These are phyloP conservation scores for Fusarium proliferatum DNA, from an alignment of 2,329 filamentous ascomycete genomes.

Conservation along the genomic window DNA sequence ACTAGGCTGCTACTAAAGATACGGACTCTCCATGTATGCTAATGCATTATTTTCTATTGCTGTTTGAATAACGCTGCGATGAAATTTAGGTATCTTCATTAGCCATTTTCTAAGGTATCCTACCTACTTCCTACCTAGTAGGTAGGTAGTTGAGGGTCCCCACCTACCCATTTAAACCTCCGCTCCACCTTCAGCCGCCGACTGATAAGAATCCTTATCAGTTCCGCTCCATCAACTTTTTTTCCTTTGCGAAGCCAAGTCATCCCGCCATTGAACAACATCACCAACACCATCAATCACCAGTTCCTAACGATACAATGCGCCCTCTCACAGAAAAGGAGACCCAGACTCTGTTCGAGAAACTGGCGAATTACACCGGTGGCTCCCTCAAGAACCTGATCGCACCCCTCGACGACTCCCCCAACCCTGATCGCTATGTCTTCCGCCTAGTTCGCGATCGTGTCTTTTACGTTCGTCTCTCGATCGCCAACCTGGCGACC, in stretches of 20 bases:
- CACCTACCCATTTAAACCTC: slow-evolving; percentile 6
- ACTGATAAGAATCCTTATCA: slow-evolving; percentile 41
- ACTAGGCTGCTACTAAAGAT: neutral
- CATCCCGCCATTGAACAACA: slow-evolving; percentile 18
- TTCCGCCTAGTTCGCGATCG: slow-evolving; percentile 85
- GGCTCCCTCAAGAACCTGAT: slow-evolving; percentile 87
- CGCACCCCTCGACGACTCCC: slow-evolving; percentile 74
- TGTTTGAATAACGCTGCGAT: neutral
- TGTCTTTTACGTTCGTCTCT: slow-evolving; percentile 92
- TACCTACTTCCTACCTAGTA: too few relatives aligned
- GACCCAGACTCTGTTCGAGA: slow-evolving; percentile 85
- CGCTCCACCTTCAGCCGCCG: neutral
- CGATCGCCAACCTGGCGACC: slow-evolving; percentile 90
- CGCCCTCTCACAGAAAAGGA: slow-evolving; percentile 83
- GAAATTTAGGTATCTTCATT: neutral
- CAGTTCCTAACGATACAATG: slow-evolving; percentile 63
- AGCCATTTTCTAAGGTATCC: neutral
- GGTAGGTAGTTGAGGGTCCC: neutral
- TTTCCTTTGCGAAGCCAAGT: slow-evolving; percentile 27
- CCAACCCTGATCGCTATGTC: slow-evolving; percentile 80
- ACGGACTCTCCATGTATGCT: neutral
- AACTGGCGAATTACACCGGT: slow-evolving; percentile 94
- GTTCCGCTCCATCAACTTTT: slow-evolving; percentile 34
- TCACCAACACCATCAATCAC: slow-evolving; percentile 8
- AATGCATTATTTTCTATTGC: neutral